Evolutionary conservation across 2,329 filamentous ascomycete genomes (phyloP).

Genomic region (Capronia coronata): DNA sequence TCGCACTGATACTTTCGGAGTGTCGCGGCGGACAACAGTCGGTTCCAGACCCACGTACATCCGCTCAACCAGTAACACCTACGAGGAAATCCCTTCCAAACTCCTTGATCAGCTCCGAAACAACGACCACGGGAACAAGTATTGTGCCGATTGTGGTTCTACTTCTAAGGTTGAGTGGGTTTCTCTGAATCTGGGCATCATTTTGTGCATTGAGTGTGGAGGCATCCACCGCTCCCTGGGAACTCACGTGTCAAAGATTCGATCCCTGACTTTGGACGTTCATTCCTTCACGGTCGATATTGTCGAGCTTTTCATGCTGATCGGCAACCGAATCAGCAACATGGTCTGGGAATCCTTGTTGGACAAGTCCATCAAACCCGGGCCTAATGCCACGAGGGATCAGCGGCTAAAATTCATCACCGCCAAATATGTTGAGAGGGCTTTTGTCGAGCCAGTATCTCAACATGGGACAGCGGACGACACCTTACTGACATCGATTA

Average conservation of each 20-base stretch:
- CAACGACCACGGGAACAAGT: constrained; percentile 83
- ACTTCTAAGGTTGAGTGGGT: constrained; percentile 96
- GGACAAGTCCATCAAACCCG: constrained; percentile 66
- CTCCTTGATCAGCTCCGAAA: constrained; percentile 81
- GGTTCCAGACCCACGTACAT: constrained; percentile 73
- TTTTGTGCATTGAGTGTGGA: constrained; percentile 96
- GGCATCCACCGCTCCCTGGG: constrained; percentile 94
- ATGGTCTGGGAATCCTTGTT: constrained; percentile 91
- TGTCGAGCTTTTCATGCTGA: constrained; percentile 80
- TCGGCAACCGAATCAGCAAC: constrained; percentile 92
- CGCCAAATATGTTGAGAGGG: constrained; percentile 80
- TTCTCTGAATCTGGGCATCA: constrained; percentile 92
- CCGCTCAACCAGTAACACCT: constrained; percentile 62
- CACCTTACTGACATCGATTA: constrained; percentile 82
- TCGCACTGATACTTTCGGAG: constrained; percentile 47
- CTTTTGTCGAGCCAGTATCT: constrained; percentile 69
- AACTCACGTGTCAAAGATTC: constrained; percentile 95
- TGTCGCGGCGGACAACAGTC: constrained; percentile 81
- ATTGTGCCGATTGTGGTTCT: constrained; percentile 91
- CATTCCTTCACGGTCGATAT: constrained; percentile 96
- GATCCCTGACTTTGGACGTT: constrained; percentile 89
- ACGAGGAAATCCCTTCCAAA: constrained; percentile 71
- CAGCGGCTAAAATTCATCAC: constrained; percentile 93
- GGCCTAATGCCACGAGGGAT: constrained; percentile 72
- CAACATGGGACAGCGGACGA: constrained; percentile 76